These are phyloP conservation scores for Pseudocercospora fuligena DNA, from an alignment of 2,329 filamentous ascomycete genomes.

Conservation along the genomic window DNA sequence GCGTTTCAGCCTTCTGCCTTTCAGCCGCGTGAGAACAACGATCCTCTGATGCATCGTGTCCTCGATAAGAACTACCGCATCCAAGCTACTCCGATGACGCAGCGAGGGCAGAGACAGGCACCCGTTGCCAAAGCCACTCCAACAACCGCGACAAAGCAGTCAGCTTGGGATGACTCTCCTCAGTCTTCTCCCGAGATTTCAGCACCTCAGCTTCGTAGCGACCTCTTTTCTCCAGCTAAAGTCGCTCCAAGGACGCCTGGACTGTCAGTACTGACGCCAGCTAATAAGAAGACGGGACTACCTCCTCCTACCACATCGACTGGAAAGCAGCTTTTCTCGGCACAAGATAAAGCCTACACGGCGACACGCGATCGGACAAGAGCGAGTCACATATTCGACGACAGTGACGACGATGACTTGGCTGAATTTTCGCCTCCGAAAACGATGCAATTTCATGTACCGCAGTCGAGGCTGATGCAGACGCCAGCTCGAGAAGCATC, in stretches of 20 bases:
- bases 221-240: constrained; percentile 66
- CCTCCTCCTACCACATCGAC: constrained; percentile 39
- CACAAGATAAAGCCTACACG: constrained; percentile 37
- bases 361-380: constrained; percentile 29
- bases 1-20: constrained; percentile 44
- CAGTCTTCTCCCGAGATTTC: constrained; percentile 69
- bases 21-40: constrained; percentile 53
- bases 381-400: constrained; percentile 34
- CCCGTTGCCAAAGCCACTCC: constrained; percentile 39
- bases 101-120: constrained; percentile 31
- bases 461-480: constrained; percentile 76
- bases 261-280: constrained; percentile 78
- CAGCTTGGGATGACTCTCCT: constrained; percentile 52
- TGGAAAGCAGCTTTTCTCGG: constrained; percentile 42
- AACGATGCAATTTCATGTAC: constrained; percentile 84
- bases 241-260: constrained; percentile 72
- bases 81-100: constrained; percentile 79
- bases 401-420: constrained; percentile 55
- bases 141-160: constrained; percentile 41
- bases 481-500: constrained; percentile 84
- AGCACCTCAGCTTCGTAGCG: constrained; percentile 80
- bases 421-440: constrained; percentile 78
- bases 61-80: constrained; percentile 95
- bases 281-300: constrained; percentile 31
- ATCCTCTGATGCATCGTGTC: constrained; percentile 86